A percentile compares a stretch with the other conserved stretches of the same genome.
These are phyloP conservation scores for Candida sonorensis DNA, from an alignment of 805 yeast genomes.

Conservation along the genomic window DNA sequence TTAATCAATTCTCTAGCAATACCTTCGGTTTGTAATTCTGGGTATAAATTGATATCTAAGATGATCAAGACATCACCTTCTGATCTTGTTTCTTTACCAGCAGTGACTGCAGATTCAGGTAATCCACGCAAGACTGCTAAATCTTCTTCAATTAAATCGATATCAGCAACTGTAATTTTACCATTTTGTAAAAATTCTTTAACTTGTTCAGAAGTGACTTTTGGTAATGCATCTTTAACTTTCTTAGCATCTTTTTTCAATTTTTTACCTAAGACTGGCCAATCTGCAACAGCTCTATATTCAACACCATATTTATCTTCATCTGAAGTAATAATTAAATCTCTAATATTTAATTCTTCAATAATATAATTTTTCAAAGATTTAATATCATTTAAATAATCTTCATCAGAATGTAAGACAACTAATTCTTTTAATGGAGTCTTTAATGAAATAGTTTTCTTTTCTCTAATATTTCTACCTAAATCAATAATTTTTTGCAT, in stretches of 20 bases:
- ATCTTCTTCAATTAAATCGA: constrained; percentile 80
- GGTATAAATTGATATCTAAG: constrained; percentile 80
- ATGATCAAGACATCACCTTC: constrained; percentile 86
- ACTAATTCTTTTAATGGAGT: constrained; percentile 88
- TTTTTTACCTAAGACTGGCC: constrained; percentile 98
- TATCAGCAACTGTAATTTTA: constrained; percentile 79
- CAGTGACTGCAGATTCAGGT: constrained; percentile 55
- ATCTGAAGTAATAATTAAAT: constrained; percentile 78
- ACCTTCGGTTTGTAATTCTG: constrained; percentile 89
- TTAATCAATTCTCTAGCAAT: constrained; percentile 93
- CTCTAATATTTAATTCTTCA: constrained; percentile 92
- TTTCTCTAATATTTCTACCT: constrained; percentile 95
- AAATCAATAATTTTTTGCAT: constrained; percentile 96
- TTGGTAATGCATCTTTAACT: constrained; percentile 91
- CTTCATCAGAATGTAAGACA: constrained; percentile 72
- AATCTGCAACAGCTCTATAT: constrained; percentile 93
- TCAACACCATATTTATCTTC: constrained; percentile 89
- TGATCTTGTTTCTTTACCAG: constrained; percentile 82
- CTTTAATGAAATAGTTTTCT: constrained; percentile 87
- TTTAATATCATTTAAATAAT: constrained; percentile 70
- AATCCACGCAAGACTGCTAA: constrained; percentile 85
- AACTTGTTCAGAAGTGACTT: constrained; percentile 74
- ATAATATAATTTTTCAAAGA: constrained; percentile 70
- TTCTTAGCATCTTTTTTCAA: constrained; percentile 88
- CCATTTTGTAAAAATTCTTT: constrained; percentile 68